Evolutionary conservation across 2,329 filamentous ascomycete genomes (phyloP), one percentile per base, ranked within the genome.

Genomic region (Epichloe gansuensis): DNA sequence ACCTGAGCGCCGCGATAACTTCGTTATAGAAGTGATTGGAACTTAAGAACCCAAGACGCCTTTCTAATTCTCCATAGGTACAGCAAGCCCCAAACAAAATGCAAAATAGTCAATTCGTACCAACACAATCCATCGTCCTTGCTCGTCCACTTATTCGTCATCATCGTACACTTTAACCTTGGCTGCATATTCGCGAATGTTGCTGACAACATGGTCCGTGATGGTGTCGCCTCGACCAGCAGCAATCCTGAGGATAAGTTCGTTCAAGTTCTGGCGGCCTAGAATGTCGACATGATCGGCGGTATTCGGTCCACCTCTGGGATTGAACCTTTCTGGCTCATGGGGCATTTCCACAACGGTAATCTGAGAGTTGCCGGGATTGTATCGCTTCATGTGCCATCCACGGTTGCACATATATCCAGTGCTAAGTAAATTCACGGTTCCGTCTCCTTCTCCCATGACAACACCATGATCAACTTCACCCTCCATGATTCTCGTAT

Each of bases 371-470:
- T 85, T 83, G 0, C 89, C 86, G 0, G 93, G 93, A 62, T 98
- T 98, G 67, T 94, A 98, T 38, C 93, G 80, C 68, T 89, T 90
- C 68, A 96, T 86, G 54, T 84, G 83, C 93, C 93, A 98, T 3
- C 93, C 93, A 61, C 85, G 89, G 60, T 89, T 86, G 67, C 93
- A 98, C 93, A 98, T 97, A 67, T 97, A 98, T 2, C 91, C 93
- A 1, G 83, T 82, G 60, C 87, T 94, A 11, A 98, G 71, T n/a
- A 98, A 69, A 58, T 91, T 95, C 43, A 98, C 93, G 0, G 93
- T 98, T 1, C 93, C 93, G 61, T 98, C 93, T 4, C 93, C 93
- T 67, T 97, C 93, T 39, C 91, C 91, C 76, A 96, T 85, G 37
- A 95, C 77, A n/a, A 98, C 89, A 25, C 93, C 93, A 58, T 87